Conservation (phyloP, 352 stramenopile species). For the Phytophthora fragariaefolia region DNA sequence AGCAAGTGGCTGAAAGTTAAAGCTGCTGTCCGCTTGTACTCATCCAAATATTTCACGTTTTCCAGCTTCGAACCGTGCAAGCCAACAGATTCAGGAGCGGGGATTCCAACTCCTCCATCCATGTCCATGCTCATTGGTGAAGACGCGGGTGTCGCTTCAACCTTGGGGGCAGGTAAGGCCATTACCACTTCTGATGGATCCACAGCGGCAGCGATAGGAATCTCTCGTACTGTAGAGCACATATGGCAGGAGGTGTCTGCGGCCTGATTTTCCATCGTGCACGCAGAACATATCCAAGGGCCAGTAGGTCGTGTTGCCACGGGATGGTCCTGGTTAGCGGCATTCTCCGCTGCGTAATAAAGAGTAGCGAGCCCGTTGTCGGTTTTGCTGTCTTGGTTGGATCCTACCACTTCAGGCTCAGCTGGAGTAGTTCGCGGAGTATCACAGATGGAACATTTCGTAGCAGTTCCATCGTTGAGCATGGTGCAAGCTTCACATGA, state of each 20-base stretch:
- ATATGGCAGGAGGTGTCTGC: slow-evolving; percentile 68
- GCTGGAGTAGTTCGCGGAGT: slow-evolving; percentile 42
- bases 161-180: slow-evolving; percentile 37
- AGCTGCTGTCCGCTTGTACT: slow-evolving; percentile 58
- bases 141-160: slow-evolving; percentile 26
- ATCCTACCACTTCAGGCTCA: slow-evolving; percentile 27
- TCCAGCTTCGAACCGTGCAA: slow-evolving; percentile 32
- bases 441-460: slow-evolving; percentile 81
- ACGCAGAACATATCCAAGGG: slow-evolving; percentile 68
- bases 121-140: slow-evolving; percentile 52
- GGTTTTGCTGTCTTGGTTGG: slow-evolving; percentile 31
- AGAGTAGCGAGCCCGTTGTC: slow-evolving; percentile 69
- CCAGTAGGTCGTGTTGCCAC: slow-evolving; percentile 27
- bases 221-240: slow-evolving; percentile 58
- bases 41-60: slow-evolving; percentile 55
- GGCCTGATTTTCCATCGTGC: slow-evolving; percentile 83
- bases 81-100: slow-evolving; percentile 8
- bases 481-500: slow-evolving; percentile 83
- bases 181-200: slow-evolving; percentile 41
- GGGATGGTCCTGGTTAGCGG: slow-evolving; percentile 40
- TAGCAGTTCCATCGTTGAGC: slow-evolving; percentile 60
- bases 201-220: slow-evolving; percentile 52
- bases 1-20: slow-evolving; percentile 42
- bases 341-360: slow-evolving; percentile 70
- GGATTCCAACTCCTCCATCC: slow-evolving; percentile 25